These are phyloP conservation scores for Floccularia luteovirens DNA, from an alignment of 768 basidiomycete genomes.

Conservation along the genomic window DNA sequence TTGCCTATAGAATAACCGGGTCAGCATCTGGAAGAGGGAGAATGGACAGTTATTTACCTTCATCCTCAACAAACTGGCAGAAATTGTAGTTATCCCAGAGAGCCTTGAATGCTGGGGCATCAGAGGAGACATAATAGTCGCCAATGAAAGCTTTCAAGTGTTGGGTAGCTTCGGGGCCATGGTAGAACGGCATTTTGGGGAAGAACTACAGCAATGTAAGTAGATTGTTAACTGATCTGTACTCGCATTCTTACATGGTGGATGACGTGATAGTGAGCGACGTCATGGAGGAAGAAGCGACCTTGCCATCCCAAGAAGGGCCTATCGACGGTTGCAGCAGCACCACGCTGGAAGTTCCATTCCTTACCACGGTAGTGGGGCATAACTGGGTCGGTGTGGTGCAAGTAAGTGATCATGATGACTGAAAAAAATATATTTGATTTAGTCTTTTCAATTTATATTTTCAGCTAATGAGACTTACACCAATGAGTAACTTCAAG, in stretches of 20 bases:
- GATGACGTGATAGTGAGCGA: constrained; percentile 57
- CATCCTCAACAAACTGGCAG: constrained; percentile 53
- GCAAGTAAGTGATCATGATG: constrained; percentile 54
- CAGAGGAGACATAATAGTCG: constrained; percentile 38
- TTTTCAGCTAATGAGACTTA: constrained; percentile 16
- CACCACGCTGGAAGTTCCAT: constrained; percentile 59
- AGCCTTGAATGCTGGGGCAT: constrained; percentile 32
- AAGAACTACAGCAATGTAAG: constrained; percentile 42
- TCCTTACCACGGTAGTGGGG: constrained; percentile 50
- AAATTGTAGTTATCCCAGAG: constrained; percentile 49
- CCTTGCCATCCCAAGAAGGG: constrained; percentile 57
- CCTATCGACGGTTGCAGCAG: constrained; percentile 53
- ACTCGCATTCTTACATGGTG: constrained; percentile 53
- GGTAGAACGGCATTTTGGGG: constrained; percentile 53
- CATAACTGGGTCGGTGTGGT: constrained; percentile 52
- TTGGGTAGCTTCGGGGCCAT: constrained; percentile 42
- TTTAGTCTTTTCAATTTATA: background rate
- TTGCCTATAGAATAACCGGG: no score
- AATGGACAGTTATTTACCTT: no score
- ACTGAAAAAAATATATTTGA: constrained; percentile 13
- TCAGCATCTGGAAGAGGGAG: no score
- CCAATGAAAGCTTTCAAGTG: constrained; percentile 41
- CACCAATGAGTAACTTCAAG: constrained; percentile 49
- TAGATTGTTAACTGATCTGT: no score
- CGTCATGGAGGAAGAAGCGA: constrained; percentile 60